Evolutionary conservation across 148 eudicot genomes (phyloP).

Genomic region (Rhododendron williamsianum): DNA sequence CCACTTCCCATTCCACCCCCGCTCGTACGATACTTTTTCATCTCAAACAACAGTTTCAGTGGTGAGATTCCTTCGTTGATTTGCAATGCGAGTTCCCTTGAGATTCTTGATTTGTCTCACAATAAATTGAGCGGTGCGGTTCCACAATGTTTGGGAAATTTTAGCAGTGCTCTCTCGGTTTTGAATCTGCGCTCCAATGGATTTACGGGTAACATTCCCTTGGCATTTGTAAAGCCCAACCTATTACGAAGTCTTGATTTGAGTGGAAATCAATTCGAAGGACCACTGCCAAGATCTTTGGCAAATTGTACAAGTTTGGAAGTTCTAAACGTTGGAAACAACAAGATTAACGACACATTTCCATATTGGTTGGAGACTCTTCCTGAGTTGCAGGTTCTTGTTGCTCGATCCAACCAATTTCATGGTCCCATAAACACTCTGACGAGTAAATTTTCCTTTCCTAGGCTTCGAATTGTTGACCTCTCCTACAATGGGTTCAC

Average conservation of each 20-base stretch:
- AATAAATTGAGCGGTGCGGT: slow-evolving; percentile 21
- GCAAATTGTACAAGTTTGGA: slow-evolving; percentile 19
- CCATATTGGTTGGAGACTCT: slow-evolving; percentile 25
- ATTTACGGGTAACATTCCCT: slow-evolving; percentile 11
- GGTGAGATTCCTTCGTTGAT: slow-evolving; percentile 31
- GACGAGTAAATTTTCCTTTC: background rate
- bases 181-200: slow-evolving; percentile 6
- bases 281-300: slow-evolving; percentile 18
- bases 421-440: slow-evolving; percentile 20
- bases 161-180: slow-evolving; percentile 7
- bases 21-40: background rate
- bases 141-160: slow-evolving; percentile 11
- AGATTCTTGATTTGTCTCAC: slow-evolving; percentile 20
- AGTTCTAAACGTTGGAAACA: slow-evolving; percentile 39
- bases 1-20: background rate
- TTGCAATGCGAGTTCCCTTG: slow-evolving; percentile 10
- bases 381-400: slow-evolving; percentile 27
- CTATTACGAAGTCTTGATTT: background rate
- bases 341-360: slow-evolving; percentile 27
- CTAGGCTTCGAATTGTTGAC: slow-evolving; percentile 40
- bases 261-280: slow-evolving; percentile 18
- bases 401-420: slow-evolving; percentile 24
- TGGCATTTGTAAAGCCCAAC: background rate
- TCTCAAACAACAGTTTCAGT: background rate
- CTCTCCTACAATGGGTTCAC: slow-evolving; percentile 36